Evolutionary conservation across 2,329 filamentous ascomycete genomes (phyloP), one percentile per base, ranked within the genome.

Genomic region (Aureobasidium sp.): DNA sequence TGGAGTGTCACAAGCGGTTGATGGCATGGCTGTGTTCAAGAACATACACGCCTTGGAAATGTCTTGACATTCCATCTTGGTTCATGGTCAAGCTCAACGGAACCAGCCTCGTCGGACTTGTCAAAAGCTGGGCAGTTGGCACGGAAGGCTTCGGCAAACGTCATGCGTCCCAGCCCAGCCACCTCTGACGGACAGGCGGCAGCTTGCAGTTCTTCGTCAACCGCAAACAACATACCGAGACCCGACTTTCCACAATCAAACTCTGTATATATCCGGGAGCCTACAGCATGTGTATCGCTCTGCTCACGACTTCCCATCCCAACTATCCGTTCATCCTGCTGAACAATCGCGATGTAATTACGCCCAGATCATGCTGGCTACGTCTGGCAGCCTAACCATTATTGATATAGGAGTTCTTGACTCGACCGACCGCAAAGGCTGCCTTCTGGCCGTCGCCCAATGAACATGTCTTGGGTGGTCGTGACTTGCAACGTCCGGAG

Each of bases 371-470:
- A 40, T 9, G 5, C 35, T 53, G 35, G 23, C 15, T 15, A 53
- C 17, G 15, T 27, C 17, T 50, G 35, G 49, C 21, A 21, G 15
- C 40, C 45, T 50, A n/a, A 33, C 11, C 5, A 19, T 35, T 9
- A 29, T 11, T 6, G 7, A 4, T 10, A 9, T 63, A 83, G 81
- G 84, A 87, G 74, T 86, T 81, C 65, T 76, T 86, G 55, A 77
- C 77, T 63, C 81, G 84, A 35, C 84, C 84, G 54, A 87, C 84
- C 23, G 78, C 81, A 33, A 73, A 74, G 35, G 82, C 81, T 61
- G 72, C 75, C 65, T 86, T 82, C 81, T 86, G 84, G 84, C 77
- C 79, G 43, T 66, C 73, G 13, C 81, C 82, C 3, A 70, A 82
- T 65, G 66, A 71, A 17, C 75, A 84, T 63, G 78, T 87, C 59